Evolutionary conservation across 164 flowering plant species (phyloP).

Genomic region (Dillenia turbinata): DNA sequence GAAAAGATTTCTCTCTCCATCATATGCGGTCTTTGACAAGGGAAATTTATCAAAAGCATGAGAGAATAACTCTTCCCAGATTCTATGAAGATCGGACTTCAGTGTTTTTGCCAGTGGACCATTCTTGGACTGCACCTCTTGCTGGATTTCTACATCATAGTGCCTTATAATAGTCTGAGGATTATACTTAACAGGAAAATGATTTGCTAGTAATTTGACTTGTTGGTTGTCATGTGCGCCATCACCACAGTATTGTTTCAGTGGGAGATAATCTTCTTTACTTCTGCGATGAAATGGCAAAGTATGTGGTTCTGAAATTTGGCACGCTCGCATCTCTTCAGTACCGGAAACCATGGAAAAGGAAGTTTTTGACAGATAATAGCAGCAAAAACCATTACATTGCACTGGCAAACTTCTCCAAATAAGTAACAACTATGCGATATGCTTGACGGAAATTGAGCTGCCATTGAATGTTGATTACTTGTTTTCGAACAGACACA

Average conservation of each 20-base stretch:
- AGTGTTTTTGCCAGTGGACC: slow-evolving; percentile 20
- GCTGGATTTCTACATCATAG: slow-evolving; percentile 41
- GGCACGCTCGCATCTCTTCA: no score
- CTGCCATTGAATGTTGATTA: no score
- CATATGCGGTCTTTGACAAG: slow-evolving; percentile 39
- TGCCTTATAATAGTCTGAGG: slow-evolving; percentile 26
- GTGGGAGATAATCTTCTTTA: slow-evolving; percentile 12
- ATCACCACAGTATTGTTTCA: slow-evolving; percentile 42
- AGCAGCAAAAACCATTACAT: no score
- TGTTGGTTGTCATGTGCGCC: slow-evolving; percentile 19
- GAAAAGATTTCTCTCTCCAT: slow-evolving; percentile 62
- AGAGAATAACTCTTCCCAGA: slow-evolving; percentile 29
- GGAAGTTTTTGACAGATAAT: no score
- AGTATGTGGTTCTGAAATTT: neutral
- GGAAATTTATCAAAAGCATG: slow-evolving; percentile 22
- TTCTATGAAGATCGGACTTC: slow-evolving; percentile 19
- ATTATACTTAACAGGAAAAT: slow-evolving; percentile 35
- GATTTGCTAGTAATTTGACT: slow-evolving; percentile 32
- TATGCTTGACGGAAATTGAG: no score
- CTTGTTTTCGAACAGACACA: no score
- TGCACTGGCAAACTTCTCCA: no score
- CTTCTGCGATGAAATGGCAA: slow-evolving; percentile 1
- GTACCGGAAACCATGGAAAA: no score
- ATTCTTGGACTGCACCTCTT: slow-evolving; percentile 9
- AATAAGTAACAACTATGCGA: no score